Evolutionary conservation across 768 basidiomycete species (phyloP).

Genomic region (Tulasnella sp.): DNA sequence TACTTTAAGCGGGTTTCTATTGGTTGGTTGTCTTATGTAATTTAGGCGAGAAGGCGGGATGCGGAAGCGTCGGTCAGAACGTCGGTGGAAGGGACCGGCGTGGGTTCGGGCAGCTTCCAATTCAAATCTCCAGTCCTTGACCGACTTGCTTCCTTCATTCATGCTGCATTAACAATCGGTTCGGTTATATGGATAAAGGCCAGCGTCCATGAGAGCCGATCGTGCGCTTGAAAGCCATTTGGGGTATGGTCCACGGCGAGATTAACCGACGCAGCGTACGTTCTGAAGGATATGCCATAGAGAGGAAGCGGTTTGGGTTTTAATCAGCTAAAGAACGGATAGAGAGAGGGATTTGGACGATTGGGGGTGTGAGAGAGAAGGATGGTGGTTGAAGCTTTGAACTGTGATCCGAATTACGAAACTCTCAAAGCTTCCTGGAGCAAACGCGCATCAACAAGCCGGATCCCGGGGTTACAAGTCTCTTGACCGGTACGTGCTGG

Average conservation of each 20-base stretch:
- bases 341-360: background rate
- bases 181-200: background rate
- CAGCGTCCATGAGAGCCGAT: background rate
- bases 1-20: background rate
- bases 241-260: background rate
- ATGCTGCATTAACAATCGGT: background rate
- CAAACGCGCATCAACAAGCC: background rate
- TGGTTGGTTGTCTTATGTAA: background rate
- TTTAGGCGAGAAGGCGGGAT: background rate
- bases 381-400: background rate
- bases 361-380: background rate
- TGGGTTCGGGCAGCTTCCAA: background rate
- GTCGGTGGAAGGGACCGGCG: background rate
- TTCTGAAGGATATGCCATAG: background rate
- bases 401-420: background rate
- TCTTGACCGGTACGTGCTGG: background rate
- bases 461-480: no score
- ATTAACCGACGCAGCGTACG: background rate
- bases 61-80: background rate
- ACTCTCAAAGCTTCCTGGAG: background rate
- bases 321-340: background rate
- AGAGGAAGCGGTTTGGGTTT: background rate
- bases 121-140: background rate
- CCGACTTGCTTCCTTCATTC: background rate
- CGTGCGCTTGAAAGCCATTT: background rate